Evolutionary conservation across 1,139 yeast genomes (phyloP).

Genomic region (Sugiyamaella xylanicola): DNA sequence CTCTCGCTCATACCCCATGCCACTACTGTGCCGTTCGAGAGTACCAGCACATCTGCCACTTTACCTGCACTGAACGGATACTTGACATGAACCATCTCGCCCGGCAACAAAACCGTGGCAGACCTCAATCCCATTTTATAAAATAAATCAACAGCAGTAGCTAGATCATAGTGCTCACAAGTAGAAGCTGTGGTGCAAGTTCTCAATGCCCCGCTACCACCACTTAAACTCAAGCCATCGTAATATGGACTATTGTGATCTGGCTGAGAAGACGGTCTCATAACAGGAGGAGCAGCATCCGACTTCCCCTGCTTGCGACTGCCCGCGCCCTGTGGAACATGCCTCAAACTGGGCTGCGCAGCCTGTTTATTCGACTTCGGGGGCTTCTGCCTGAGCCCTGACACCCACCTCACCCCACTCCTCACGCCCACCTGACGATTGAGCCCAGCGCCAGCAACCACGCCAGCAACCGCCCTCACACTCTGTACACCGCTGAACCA

Average conservation of each 20-base stretch:
- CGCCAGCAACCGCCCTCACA: too few species aligned
- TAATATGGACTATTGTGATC: conserved; percentile 8
- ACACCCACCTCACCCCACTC: too few species aligned
- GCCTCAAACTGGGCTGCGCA: conserved; percentile 19
- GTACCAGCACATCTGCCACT: conserved; percentile 57
- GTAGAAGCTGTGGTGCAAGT: conserved; percentile 68
- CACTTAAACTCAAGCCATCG: not conserved
- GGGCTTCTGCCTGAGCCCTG: conserved; percentile 11
- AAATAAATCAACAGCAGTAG: conserved; percentile 44
- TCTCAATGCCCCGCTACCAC: conserved; percentile 14
- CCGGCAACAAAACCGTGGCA: conserved; percentile 58
- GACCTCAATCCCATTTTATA: conserved; percentile 44
- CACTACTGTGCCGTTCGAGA: conserved; percentile 73
- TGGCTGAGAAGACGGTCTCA: not conserved
- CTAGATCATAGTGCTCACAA: conserved; percentile 67
- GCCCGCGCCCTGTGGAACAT: conserved; percentile 11
- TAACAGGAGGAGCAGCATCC: not conserved
- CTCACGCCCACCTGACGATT: too few species aligned
- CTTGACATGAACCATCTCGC: conserved; percentile 60
- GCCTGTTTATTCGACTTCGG: conserved; percentile 16
- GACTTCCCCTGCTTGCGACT: not conserved
- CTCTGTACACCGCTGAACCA: too few species aligned
- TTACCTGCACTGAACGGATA: conserved; percentile 46
- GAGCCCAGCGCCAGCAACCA: too few species aligned
- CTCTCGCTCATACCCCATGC: conserved; percentile 71